Base-by-base conservation (phyloP, 2,329 filamentous ascomycete genomes). In the Aureobasidium mangrovei region DNA sequence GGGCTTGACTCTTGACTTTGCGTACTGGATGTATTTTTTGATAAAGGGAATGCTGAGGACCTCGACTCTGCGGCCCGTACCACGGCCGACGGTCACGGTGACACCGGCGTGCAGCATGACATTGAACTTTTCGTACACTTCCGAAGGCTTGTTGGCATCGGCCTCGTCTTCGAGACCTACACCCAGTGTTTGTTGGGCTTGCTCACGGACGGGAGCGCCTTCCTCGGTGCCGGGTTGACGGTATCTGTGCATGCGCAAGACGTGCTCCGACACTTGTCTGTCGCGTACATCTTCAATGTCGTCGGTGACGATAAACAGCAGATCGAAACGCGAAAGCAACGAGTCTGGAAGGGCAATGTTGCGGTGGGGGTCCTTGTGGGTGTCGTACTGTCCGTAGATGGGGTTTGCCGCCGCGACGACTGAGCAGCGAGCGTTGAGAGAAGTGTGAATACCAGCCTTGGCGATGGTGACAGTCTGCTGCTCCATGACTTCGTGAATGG, bases 401-500 rank as follows among this genome's bases (percentile, higher is more conserved):
- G 93, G 93, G 68, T 98, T 98, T 57, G 93, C 93, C 12, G 93
- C 93, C 40, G 93, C 93, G 63, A 98, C 82, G 58, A 98, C 93
- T 71, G 90, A 95, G 74, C 93, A 98, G 55, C 93, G 85, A 52
- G 93, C 93, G 66, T 98, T 98, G 57, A 98, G 77, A 2, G 91
- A 95, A 0, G 93, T 98, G 71, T 98, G 93, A 56, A 98, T 98
- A 60, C 93, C 93, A 1, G 93, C 93, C 74, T 98, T 98, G 51
- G 93, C 93, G 65, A 98, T 98, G 10, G 93, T 98, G 57, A 98
- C 93, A 0, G 93, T 98, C 72, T 98, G 93, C 74, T 98, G 93
- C 73, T 98, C 93, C 93, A 98, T 98, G 61, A 98, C 93, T 87
- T 98, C 93, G 80, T 98, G 93, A 63, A 98, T 98, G 44, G 93